These are phyloP conservation scores for Huntiella savannae DNA, from an alignment of 2,329 filamentous ascomycete genomes.

Conservation along the genomic window DNA sequence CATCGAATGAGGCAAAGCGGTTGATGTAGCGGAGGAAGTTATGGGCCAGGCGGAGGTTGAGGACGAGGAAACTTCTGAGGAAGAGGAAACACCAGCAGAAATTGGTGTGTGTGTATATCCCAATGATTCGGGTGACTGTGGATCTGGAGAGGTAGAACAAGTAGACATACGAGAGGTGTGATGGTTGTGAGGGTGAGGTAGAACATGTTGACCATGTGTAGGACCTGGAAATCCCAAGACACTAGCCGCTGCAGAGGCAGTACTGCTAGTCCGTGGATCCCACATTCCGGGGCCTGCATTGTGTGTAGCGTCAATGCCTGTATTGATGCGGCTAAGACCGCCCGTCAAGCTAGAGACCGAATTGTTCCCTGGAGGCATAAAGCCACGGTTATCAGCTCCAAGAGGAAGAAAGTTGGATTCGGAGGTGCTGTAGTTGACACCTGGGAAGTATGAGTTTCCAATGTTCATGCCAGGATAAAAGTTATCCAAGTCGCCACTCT, in stretches of 20 bases:
- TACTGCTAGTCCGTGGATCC: not conserved
- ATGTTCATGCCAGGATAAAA: not conserved
- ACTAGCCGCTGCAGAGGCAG: not conserved
- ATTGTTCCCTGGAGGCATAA: not conserved
- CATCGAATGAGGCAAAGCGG: not conserved
- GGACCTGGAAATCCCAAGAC: not conserved
- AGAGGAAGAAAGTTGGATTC: not conserved
- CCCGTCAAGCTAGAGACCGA: not conserved
- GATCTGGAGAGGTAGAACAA: not conserved
- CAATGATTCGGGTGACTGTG: not conserved
- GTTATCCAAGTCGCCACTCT: not conserved
- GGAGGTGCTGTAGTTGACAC: not conserved
- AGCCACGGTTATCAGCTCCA: not conserved
- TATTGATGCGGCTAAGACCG: not conserved
- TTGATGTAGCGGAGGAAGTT: not conserved
- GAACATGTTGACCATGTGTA: not conserved
- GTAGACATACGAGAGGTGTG: not conserved
- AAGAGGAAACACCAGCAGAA: not conserved
- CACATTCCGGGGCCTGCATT: not conserved
- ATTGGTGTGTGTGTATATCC: not conserved
- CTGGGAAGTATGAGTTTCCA: not conserved
- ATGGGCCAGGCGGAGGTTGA: not conserved
- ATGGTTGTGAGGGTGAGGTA: not conserved
- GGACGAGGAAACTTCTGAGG: not conserved
- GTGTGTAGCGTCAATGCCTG: not conserved